Evolutionary conservation across 805 yeast genomes (phyloP).

Genomic region (Wickerhamiella spandovensis): DNA sequence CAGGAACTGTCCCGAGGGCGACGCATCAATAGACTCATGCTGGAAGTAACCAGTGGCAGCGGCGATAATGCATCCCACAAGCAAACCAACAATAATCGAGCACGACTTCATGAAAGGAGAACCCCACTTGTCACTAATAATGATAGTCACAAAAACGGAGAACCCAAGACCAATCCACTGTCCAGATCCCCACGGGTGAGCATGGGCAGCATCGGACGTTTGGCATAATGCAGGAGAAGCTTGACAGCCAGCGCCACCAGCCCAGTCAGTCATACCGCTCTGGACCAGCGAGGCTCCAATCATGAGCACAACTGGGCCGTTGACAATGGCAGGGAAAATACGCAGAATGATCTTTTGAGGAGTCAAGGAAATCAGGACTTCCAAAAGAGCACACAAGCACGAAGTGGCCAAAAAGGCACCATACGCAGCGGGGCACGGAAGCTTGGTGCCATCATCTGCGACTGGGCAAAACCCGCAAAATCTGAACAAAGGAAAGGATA

Average conservation of each 20-base stretch:
- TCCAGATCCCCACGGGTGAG: slow-evolving; percentile 72
- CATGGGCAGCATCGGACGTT: slow-evolving; percentile 38
- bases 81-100: slow-evolving; percentile 74
- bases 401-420: slow-evolving; percentile 79
- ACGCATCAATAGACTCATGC: slow-evolving; percentile 40
- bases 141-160: slow-evolving; percentile 59
- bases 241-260: slow-evolving; percentile 57
- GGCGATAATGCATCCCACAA: slow-evolving; percentile 84
- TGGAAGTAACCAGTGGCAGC: slow-evolving; percentile 80
- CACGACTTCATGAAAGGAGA: slow-evolving; percentile 91
- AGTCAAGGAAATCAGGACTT: slow-evolving; percentile 57
- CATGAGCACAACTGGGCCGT: slow-evolving; percentile 82
- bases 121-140: slow-evolving; percentile 74
- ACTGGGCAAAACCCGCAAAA: slow-evolving; percentile 63
- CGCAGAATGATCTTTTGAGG: slow-evolving; percentile 62
- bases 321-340: slow-evolving; percentile 78
- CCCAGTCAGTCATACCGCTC: slow-evolving; percentile 73
- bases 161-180: slow-evolving; percentile 79
- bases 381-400: slow-evolving; percentile 62
- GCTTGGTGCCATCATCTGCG: slow-evolving; percentile 46
- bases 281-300: slow-evolving; percentile 62
- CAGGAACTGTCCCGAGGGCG: slow-evolving; percentile 72
- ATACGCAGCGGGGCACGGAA: slow-evolving; percentile 83
- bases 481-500: slow-evolving; percentile 56
- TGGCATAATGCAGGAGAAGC: slow-evolving; percentile 27